A percentile compares a stretch with the other conserved stretches of the same genome.
phyloP scores from a whole-genome alignment of 768 basidiomycete genomes.

The Termitomyces sp. region DNA sequence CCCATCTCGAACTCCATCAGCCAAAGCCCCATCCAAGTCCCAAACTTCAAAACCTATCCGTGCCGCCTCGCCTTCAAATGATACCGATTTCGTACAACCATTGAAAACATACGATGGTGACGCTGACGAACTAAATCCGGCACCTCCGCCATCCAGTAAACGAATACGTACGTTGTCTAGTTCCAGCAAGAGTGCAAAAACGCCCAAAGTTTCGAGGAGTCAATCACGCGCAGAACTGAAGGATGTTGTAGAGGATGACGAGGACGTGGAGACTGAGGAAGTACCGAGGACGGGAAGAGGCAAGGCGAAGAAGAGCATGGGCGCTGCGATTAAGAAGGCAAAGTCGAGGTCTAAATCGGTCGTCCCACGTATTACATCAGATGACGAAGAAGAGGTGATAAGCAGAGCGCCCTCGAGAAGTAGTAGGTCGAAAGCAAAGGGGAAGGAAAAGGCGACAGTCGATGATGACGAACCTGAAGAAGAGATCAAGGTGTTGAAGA shows the following conservation, averaged over 20 bases:
- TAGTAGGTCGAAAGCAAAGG: constrained; percentile 7
- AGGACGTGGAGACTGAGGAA: constrained; percentile 17
- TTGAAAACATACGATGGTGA: constrained; percentile 37
- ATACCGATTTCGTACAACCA: constrained; percentile 29
- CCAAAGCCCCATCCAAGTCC: constrained; percentile 24
- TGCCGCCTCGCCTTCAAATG: constrained; percentile 21
- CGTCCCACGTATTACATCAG: constrained; percentile 7
- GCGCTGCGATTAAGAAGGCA: constrained; percentile 10
- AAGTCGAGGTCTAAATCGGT: constrained; percentile 19
- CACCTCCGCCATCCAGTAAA: constrained; percentile 11
- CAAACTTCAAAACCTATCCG: constrained; percentile 20
- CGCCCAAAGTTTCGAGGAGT: constrained; percentile 9
- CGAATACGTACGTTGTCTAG: constrained; percentile 7
- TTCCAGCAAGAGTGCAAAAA: constrained; percentile 12
- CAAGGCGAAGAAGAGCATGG: constrained; percentile 8
- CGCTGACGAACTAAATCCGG: constrained; percentile 14
- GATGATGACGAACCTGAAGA: constrained; percentile 3
- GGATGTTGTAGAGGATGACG: constrained; percentile 18
- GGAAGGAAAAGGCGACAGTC: constrained; percentile 4
- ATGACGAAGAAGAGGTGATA: constrained; percentile 10
- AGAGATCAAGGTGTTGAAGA: constrained; percentile 1
- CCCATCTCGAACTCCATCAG: constrained; percentile 19
- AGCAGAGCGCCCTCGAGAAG: constrained; percentile 8
- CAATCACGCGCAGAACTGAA: constrained; percentile 11
- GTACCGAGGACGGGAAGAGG: constrained; percentile 1